phyloP scores from a whole-genome alignment of 306 rosid genomes.

The Citrullus colocynthis region DNA sequence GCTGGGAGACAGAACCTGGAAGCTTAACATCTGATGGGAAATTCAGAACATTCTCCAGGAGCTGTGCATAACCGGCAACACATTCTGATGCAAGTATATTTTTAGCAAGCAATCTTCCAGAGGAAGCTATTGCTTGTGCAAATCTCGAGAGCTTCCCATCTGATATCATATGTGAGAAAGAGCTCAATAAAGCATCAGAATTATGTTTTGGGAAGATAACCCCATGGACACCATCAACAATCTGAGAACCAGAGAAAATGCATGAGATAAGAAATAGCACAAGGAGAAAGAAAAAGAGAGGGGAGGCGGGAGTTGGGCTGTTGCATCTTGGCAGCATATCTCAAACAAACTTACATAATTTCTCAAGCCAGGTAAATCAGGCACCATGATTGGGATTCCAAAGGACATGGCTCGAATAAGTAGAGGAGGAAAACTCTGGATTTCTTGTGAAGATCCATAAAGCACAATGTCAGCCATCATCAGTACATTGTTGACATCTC shows the following conservation, averaged over 20 bases:
- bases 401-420: conserved; percentile 80
- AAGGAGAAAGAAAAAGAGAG: not conserved
- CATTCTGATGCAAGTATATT: conserved; percentile 78
- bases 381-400: conserved; percentile 67
- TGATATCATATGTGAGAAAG: conserved; percentile 70
- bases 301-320: not conserved
- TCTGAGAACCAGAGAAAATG: conserved; percentile 24
- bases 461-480: conserved; percentile 86
- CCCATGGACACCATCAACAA: conserved; percentile 67
- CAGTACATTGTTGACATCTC: conserved; percentile 60
- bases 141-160: conserved; percentile 77
- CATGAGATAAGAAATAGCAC: not conserved
- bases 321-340: conserved; percentile 7
- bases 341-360: conserved; percentile 57
- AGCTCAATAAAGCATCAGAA: conserved; percentile 66
- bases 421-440: conserved; percentile 87
- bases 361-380: conserved; percentile 64
- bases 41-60: conserved; percentile 75
- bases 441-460: conserved; percentile 85
- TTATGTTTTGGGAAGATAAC: conserved; percentile 55
- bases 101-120: conserved; percentile 72
- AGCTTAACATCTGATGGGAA: conserved; percentile 68
- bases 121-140: conserved; percentile 61
- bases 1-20: conserved; percentile 66
- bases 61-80: conserved; percentile 62